phyloP scores from a whole-genome alignment of 306 rosid species.

The Amphicarpaea edgeworthii region DNA sequence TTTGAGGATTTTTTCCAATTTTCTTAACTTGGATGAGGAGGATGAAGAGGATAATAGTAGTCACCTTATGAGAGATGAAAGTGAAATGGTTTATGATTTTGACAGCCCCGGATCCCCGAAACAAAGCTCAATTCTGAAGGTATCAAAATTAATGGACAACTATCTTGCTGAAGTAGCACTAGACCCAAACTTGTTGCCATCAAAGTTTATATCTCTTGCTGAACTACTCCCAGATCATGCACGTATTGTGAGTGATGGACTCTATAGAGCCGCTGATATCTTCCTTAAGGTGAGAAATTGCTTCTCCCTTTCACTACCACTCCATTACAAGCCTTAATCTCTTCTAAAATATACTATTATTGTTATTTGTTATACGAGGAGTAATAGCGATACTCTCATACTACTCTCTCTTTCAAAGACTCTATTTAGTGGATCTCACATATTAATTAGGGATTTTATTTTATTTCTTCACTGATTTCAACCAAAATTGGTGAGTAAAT shows the following conservation, averaged over 20 bases:
- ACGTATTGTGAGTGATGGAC: constrained; percentile 82
- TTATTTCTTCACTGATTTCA: too few species aligned
- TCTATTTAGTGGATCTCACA: too few species aligned
- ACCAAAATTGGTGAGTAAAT: too few species aligned
- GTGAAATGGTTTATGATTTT: constrained; percentile 84
- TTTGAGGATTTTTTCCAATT: constrained; percentile 84
- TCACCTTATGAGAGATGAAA: constrained; percentile 77
- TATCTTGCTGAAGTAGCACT: constrained; percentile 92
- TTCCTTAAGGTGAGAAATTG: constrained; percentile 79
- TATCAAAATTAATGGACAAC: constrained; percentile 85
- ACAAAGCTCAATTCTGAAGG: constrained; percentile 93
- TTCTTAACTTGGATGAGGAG: constrained; percentile 89
- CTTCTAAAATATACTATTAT: background rate
- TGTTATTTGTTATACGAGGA: background rate
- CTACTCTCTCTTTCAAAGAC: too few species aligned
- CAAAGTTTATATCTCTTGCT: constrained; percentile 82
- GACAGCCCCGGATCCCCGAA: constrained; percentile 97
- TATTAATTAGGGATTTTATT: too few species aligned
- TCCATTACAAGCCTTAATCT: background rate
- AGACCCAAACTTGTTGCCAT: constrained; percentile 76
- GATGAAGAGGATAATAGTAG: constrained; percentile 70
- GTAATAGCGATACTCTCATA: too few species aligned
- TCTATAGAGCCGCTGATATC: constrained; percentile 90
- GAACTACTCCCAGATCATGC: constrained; percentile 98
- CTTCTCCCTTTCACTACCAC: constrained; percentile 15